These are phyloP conservation scores for Alnus rubra DNA, from an alignment of 306 rosid genomes.

Conservation along the genomic window DNA sequence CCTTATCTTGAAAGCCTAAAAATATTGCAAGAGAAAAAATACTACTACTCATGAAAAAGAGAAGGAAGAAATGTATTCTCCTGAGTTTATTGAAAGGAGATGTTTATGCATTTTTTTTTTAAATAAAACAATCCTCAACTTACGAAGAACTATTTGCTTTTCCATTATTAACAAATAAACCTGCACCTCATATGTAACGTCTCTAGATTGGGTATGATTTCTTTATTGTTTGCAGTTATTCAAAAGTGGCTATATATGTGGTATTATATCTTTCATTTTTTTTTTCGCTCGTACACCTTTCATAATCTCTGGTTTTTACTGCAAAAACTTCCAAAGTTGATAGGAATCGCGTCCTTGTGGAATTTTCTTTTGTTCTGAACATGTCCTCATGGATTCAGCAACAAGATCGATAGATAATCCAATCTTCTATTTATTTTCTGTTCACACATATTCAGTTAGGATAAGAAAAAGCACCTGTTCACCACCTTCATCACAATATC, in stretches of 20 bases:
- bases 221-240: not conserved
- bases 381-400: slow-evolving; percentile 1
- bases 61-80: slow-evolving; percentile 2
- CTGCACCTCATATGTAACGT: not conserved
- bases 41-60: not conserved
- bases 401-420: slow-evolving; percentile 6
- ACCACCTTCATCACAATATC: slow-evolving; percentile 79
- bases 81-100: slow-evolving; percentile 6
- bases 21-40: not conserved
- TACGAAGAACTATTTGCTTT: not conserved
- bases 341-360: not conserved
- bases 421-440: too few species aligned
- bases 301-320: not conserved
- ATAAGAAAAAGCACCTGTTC: slow-evolving; percentile 60
- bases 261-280: not conserved
- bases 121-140: slow-evolving; percentile 9
- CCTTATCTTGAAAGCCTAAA: not conserved
- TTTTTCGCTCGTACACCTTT: not conserved
- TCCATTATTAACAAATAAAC: not conserved
- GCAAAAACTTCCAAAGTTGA: not conserved
- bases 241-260: not conserved
- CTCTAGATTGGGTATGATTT: slow-evolving; percentile 1
- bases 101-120: slow-evolving; percentile 10
- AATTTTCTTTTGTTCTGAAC: not conserved
- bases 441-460: not conserved